These are phyloP conservation scores for Trichoderma gamsii DNA, from an alignment of 495 filamentous ascomycete species.

Conservation along the genomic window DNA sequence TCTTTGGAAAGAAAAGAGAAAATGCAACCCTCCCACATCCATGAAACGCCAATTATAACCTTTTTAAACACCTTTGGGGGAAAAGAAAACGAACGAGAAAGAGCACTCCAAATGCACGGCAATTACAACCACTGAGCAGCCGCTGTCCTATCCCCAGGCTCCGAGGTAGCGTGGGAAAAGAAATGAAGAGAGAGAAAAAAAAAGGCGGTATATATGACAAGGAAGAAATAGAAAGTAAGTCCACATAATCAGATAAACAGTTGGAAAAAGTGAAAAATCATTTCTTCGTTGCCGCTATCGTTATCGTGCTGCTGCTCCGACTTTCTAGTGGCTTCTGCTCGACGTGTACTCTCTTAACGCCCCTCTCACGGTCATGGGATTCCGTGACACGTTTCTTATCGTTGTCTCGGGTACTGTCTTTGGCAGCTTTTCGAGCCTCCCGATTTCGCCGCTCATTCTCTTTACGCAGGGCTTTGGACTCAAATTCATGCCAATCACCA, in stretches of 20 bases:
- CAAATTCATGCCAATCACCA: constrained; percentile 99
- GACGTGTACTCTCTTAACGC: constrained; percentile 39
- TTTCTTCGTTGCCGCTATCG: constrained; percentile 3
- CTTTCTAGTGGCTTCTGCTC: constrained; percentile 21
- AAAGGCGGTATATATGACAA: neutral
- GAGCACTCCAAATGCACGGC: neutral
- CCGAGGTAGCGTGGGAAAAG: neutral
- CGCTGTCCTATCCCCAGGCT: neutral
- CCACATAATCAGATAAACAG: neutral
- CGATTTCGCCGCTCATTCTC: constrained; percentile 76
- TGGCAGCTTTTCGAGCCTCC: constrained; percentile 53
- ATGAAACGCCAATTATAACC: constrained; percentile 8
- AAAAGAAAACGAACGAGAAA: neutral
- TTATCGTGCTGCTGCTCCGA: neutral
- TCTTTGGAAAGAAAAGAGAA: neutral
- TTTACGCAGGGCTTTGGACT: constrained; percentile 89
- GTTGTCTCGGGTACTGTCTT: constrained; percentile 43
- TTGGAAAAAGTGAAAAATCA: neutral
- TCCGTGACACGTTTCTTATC: constrained; percentile 45
- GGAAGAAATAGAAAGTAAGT: neutral
- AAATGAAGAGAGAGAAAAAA: neutral
- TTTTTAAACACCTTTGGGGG: neutral
- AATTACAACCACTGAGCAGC: neutral
- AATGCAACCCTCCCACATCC: neutral
- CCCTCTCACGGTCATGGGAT: constrained; percentile 27